A percentile compares a stretch with the other conserved stretches of the same genome.
phyloP scores from a whole-genome alignment of 805 yeast genomes.

The Metschnikowia corniflorae region DNA sequence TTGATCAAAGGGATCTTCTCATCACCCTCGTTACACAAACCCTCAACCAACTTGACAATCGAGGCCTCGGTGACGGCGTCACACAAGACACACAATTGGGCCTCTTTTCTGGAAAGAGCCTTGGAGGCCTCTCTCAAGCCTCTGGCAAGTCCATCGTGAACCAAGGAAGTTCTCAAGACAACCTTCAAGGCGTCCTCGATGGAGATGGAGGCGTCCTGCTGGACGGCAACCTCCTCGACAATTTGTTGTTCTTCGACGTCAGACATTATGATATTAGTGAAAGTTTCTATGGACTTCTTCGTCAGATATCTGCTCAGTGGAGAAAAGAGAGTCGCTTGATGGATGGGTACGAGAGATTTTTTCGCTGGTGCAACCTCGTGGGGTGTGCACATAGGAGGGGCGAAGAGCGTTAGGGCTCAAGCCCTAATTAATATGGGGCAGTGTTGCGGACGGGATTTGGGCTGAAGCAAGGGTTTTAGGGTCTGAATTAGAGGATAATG shows the following conservation, averaged over 20 bases:
- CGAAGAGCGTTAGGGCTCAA: too few relatives aligned
- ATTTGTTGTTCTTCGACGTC: slow-evolving; percentile 88
- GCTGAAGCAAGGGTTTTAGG: too few relatives aligned
- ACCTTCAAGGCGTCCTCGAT: slow-evolving; percentile 98
- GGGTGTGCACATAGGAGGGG: too few relatives aligned
- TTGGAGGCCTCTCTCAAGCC: slow-evolving; percentile 99
- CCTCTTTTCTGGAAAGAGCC: slow-evolving; percentile 97
- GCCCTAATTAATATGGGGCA: too few relatives aligned
- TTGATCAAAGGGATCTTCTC: slow-evolving; percentile 96
- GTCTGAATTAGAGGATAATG: too few relatives aligned
- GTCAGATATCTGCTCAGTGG: slow-evolving; percentile 46
- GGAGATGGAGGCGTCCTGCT: slow-evolving; percentile 84
- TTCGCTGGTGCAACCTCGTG: too few relatives aligned
- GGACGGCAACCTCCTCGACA: slow-evolving; percentile 81
- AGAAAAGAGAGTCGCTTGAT: too few relatives aligned
- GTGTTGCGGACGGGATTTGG: too few relatives aligned
- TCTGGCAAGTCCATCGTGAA: slow-evolving; percentile 99
- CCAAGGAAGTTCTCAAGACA: slow-evolving; percentile 95
- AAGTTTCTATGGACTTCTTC: slow-evolving; percentile 57
- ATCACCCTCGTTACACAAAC: slow-evolving; percentile 97
- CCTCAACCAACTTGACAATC: slow-evolving; percentile 96
- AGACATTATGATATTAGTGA: slow-evolving; percentile 52
- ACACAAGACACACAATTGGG: slow-evolving; percentile 94
- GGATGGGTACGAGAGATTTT: too few relatives aligned
- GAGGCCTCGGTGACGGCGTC: slow-evolving; percentile 98